Evolutionary conservation across 257 asterid genomes (phyloP).

Genomic region (Apocynum venetum): DNA sequence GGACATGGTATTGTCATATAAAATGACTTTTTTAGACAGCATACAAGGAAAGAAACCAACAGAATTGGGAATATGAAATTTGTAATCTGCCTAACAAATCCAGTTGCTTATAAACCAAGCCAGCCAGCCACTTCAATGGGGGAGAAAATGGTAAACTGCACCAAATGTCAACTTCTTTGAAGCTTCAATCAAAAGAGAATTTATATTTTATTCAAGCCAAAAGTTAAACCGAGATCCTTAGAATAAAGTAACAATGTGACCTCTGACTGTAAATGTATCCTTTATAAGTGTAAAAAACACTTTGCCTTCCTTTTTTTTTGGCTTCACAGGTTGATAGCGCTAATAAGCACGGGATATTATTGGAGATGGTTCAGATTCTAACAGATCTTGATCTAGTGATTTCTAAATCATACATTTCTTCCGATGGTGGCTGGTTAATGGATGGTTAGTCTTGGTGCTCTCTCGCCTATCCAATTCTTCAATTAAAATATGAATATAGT

Average conservation of each 20-base stretch:
- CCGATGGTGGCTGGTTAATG: slow-evolving; percentile 98
- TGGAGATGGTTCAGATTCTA: slow-evolving; percentile 91
- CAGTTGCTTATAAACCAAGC: background rate
- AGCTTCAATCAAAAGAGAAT: background rate
- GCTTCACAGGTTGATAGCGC: slow-evolving; percentile 71
- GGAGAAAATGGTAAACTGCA: background rate
- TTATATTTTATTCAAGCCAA: background rate
- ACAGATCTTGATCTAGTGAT: slow-evolving; percentile 83
- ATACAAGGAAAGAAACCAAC: background rate
- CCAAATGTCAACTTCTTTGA: background rate
- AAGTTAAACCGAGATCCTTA: background rate
- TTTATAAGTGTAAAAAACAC: slow-evolving; percentile 19
- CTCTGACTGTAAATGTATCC: slow-evolving; percentile 20
- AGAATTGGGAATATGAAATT: background rate
- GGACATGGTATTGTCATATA: background rate
- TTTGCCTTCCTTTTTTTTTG: background rate
- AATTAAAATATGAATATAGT: too few relatives aligned
- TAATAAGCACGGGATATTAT: slow-evolving; percentile 77
- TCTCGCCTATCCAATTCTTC: background rate
- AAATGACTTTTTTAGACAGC: background rate
- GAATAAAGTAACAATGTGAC: slow-evolving; percentile 2
- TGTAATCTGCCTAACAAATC: background rate
- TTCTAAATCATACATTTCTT: slow-evolving; percentile 79
- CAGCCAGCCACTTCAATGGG: background rate
- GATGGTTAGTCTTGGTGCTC: slow-evolving; percentile 53